Base-by-base conservation (phyloP, 2,329 filamentous ascomycete species). In the Emergomyces pasteurianus region DNA sequence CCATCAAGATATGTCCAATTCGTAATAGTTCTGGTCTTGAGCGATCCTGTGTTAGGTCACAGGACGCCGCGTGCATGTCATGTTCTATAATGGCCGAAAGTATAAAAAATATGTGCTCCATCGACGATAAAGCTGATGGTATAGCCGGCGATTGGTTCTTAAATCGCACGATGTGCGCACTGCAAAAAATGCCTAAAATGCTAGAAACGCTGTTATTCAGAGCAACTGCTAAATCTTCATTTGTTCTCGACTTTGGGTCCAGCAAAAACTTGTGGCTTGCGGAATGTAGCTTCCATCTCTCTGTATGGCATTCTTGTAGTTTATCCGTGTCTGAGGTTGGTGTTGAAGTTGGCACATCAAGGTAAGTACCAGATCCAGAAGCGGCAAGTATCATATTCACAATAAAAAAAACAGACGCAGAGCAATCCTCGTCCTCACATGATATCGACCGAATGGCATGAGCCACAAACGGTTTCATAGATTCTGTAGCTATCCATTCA, bases 401-500 rank as follows among this genome's bases (percentile, higher is more conserved):
- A 42, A 65, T 52, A 46, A 65, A 61, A 10, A 52, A 52, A 18
- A 59, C 52, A 72, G 63, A 58, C 16, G 72, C 65, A 8, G 68
- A 66, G 31, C 63, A 74, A 53, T 74, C 64, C 8, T 63, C 58
- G 60, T 74, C 72, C n/a, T 68, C 67, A n/a, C 62, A 68, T 3
- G 73, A 73, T 53, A 75, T 65, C 34, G 74, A 75, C 43, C 69
- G 67, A 14, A 73, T 72, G 7, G 75, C 75, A 26, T 67, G 65
- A 40, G 70, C 68, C 65, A 76, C 67, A 61, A 71, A 74, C 7
- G 63, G 63, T 50, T 72, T 75, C 72, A 74, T 74, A 16, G 64
- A 60, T 21, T 65, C 70, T 16, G 74, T 76, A 47, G 74, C 73
- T 69, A 76, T 72, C 73, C 75, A 76, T 61, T 76, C 72, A 18